Base-by-base conservation (phyloP, 352 stramenopile genomes). In the Globisporangium solare region DNA sequence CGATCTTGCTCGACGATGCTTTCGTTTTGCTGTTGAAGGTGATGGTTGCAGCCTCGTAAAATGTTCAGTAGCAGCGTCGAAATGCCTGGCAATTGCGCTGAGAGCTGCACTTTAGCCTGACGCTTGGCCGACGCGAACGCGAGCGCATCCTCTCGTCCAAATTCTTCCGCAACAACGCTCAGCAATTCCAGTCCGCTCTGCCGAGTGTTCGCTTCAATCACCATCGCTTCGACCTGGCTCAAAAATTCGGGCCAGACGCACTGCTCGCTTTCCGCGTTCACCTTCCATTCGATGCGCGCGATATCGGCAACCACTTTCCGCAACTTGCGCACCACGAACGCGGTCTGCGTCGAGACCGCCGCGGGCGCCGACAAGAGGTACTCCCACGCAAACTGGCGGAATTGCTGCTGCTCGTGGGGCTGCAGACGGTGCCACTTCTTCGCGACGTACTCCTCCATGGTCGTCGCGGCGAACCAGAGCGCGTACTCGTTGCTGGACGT, bases 291-390 rank as follows among this genome's bases (percentile, higher is more conserved):
- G 27, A 88, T 21, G 10, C 66, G 69, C 42, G 81, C 81, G 41
- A 92, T 83, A 31, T 92, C 81, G 0, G 79, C 79, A 1, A 92
- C 27, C 1, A 89, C 79, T 61, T 92, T 92, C 40, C 77, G 70
- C 13, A 92, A 35, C 59, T 92, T 92, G 43, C 77, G 74, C 15
- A 69, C 59, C 22, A 87, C 81, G 53, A 92, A 92, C 3, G 76
- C 69, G 46, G 67, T 50, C 48, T 83, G 74, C 5, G 49, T 43
- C 46, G 51, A 53, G 58, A 24, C 18, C 17, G 43, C 56, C 6
- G 31, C 18, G 6, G 48, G 54, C 0, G 47, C 56, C 0, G 72
- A 69, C 22, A 74, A 58, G 6, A 89, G 48, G 52, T 76, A 77
- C 37, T 88, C 65, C 81, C 81, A 92, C 2, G 81, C 77, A 45